Evolutionary conservation across 441 rosid species (phyloP).

Genomic region (Adansonia rubrostipa): DNA sequence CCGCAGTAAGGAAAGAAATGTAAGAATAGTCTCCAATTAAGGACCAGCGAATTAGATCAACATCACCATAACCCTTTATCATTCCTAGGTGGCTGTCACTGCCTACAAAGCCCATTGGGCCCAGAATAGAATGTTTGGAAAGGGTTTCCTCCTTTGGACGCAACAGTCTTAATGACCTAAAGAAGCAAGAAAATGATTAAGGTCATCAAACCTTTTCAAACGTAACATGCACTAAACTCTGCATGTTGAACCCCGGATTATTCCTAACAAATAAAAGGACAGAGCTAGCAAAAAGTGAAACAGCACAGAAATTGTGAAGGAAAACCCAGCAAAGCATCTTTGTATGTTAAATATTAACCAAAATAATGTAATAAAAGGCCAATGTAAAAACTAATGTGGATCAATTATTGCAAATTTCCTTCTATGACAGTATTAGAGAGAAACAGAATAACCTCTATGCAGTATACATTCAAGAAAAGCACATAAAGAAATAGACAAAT

Average conservation of each 20-base stretch:
- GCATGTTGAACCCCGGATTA: neutral
- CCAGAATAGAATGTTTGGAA: constrained; percentile 87
- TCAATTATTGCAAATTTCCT: neutral
- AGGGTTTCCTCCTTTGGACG: constrained; percentile 86
- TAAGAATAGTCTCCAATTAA: constrained; percentile 33
- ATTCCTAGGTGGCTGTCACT: constrained; percentile 79
- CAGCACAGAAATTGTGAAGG: constrained; percentile 1
- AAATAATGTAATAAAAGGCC: neutral
- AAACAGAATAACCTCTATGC: neutral
- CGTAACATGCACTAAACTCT: constrained; percentile 15
- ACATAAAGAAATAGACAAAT: too few relatives aligned
- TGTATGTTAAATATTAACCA: constrained; percentile 7
- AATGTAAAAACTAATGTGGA: neutral
- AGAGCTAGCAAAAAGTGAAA: neutral
- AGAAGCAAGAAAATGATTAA: constrained; percentile 29
- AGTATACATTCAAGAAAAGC: neutral
- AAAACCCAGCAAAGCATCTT: neutral
- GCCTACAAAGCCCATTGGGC: constrained; percentile 84
- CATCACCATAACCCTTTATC: constrained; percentile 56
- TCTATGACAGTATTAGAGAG: neutral
- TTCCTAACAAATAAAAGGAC: neutral
- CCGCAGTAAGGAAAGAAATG: constrained; percentile 43
- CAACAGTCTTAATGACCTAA: constrained; percentile 65
- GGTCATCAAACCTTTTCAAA: constrained; percentile 20
- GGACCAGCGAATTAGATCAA: constrained; percentile 29